Evolutionary conservation across 306 rosid genomes (phyloP).

Genomic region (Urtica urens): DNA sequence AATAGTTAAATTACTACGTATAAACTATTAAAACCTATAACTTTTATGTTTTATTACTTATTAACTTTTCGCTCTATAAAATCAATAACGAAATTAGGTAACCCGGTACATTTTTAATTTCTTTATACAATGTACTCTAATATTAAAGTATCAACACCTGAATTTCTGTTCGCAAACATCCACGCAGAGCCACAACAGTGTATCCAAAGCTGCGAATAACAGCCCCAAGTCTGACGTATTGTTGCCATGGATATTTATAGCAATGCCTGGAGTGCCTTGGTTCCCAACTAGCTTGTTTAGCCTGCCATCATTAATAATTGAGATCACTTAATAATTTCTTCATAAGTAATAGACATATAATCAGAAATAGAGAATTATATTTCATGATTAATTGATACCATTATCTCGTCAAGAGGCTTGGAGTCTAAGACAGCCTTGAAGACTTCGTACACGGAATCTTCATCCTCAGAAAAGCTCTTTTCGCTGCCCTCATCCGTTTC

Average conservation of each 20-base stretch:
- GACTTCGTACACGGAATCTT: constrained; percentile 55
- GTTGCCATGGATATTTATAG: constrained; percentile 70
- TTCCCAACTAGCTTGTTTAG: constrained; percentile 87
- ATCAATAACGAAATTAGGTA: neutral
- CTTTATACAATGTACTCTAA: neutral
- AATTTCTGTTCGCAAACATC: constrained; percentile 73
- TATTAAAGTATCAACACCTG: constrained; percentile 31
- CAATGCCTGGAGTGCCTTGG: constrained; percentile 83
- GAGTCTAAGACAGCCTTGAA: constrained; percentile 84
- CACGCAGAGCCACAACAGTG: constrained; percentile 79
- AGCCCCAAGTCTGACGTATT: constrained; percentile 66
- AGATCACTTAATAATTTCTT: neutral
- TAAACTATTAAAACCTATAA: no score
- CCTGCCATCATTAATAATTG: constrained; percentile 36
- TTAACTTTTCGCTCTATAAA: no score
- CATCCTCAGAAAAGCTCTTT: neutral
- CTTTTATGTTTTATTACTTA: no score
- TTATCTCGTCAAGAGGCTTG: constrained; percentile 65
- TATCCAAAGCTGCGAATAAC: constrained; percentile 87
- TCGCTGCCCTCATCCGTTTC: constrained; percentile 29
- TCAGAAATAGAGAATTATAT: no score
- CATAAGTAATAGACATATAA: neutral
- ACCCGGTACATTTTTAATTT: neutral
- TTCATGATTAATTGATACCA: constrained; percentile 32
- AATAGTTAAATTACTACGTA: no score